These are phyloP conservation scores for Penicillium robsamsonii DNA, from an alignment of 495 filamentous ascomycete species.

Conservation along the genomic window DNA sequence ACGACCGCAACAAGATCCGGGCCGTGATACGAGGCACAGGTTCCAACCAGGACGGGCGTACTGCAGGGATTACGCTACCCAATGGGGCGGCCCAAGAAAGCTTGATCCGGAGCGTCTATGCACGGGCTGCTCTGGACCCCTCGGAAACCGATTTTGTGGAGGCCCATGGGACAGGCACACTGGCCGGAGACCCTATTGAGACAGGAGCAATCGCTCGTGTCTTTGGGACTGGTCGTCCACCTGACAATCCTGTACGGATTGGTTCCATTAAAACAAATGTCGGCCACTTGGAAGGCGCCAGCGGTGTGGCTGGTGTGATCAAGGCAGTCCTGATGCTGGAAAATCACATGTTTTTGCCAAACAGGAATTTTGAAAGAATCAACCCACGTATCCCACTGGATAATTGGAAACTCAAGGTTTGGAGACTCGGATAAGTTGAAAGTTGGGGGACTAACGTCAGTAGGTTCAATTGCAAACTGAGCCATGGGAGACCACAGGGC, in stretches of 20 bases:
- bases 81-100: constrained; percentile 54
- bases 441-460: constrained; percentile 1
- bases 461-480: constrained; percentile 21
- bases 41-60: constrained; percentile 46
- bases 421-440: background rate
- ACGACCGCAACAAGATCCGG: constrained; percentile 39
- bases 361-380: constrained; percentile 25
- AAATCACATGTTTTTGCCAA: constrained; percentile 31
- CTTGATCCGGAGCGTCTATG: constrained; percentile 54
- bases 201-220: constrained; percentile 44
- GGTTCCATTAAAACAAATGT: constrained; percentile 42
- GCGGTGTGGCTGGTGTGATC: constrained; percentile 36
- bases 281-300: constrained; percentile 36
- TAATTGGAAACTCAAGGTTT: constrained; percentile 31
- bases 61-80: constrained; percentile 40
- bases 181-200: constrained; percentile 61
- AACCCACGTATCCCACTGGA: constrained; percentile 30
- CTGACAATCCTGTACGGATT: constrained; percentile 17
- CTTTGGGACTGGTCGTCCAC: constrained; percentile 14
- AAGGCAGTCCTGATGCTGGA: constrained; percentile 35
- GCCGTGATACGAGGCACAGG: constrained; percentile 43
- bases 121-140: constrained; percentile 38
- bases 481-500: constrained; percentile 21
- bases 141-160: constrained; percentile 28
- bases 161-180: constrained; percentile 55